Evolutionary conservation across 495 filamentous ascomycete species (phyloP), one percentile per base, ranked within the genome.

Genomic region (Trichocladium antarcticum): DNA sequence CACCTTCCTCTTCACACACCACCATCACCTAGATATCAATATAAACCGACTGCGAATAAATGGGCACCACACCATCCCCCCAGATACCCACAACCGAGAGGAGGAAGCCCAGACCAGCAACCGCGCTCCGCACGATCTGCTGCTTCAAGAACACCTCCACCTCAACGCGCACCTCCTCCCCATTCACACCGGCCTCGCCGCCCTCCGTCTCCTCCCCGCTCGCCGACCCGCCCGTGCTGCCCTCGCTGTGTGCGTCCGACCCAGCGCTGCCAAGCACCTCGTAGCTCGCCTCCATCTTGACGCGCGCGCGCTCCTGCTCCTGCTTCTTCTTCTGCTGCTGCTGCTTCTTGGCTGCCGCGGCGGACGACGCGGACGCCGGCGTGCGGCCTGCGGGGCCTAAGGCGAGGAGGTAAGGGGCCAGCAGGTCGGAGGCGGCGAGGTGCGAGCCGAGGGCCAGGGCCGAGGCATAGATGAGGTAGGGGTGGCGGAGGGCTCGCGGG

Each of bases 71-170:
- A 16, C 82, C 83, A 72, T 95, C 89, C 1, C 89, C 89, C 89
- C 89, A 95, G 53, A 94, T 76, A 1, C 89, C 89, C 19, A 95
- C 74, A 35, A 94, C 77, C 4, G 78, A 80, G 71, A 94, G 81
- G 29, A 76, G 59, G 59, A 93, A 82, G 0, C 77, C 87, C 46
- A 83, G 11, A 1, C 82, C 82, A 21, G 76, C 73, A 22, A 90
- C 62, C 10, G 64, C 76, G 20, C 74, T 71, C 61, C 84, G 74
- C 14, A 77, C 65, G 19, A 74, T 57, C 65, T 87, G 79, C 51
- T 75, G 71, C 54, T 70, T 67, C 52, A 77, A 72, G 63, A 84
- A 83, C 34, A 65, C 66, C 63, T 83, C 77, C 66, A 93, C 82
- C 58, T 78, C 80, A 34, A 66, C 70, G 58, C 84, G 70, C 22